A percentile compares a stretch with the other conserved stretches of the same genome.
Evolutionary conservation across 352 stramenopile genomes (phyloP).

Genomic region (Peronosclerospora sorghi): DNA sequence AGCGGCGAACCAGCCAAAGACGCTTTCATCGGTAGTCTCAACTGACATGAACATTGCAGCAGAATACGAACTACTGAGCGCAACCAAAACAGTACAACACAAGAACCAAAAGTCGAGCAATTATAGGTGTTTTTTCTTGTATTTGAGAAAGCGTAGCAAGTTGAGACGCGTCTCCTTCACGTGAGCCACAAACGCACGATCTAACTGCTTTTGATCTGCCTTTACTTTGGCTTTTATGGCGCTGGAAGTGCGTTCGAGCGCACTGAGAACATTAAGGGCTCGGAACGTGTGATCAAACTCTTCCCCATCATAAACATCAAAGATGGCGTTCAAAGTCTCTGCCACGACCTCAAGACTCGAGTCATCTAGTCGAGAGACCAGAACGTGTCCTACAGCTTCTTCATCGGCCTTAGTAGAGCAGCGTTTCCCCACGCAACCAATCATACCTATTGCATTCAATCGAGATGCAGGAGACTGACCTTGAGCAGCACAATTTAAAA

Average conservation of each 20-base stretch:
- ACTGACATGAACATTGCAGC: too few species aligned
- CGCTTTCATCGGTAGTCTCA: too few species aligned
- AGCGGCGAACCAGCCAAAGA: too few species aligned
- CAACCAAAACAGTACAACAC: too few species aligned
- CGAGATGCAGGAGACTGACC: constrained; percentile 54
- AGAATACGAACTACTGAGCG: too few species aligned
- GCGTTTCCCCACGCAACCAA: constrained; percentile 67
- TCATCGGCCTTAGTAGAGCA: constrained; percentile 52
- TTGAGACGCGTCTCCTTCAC: constrained; percentile 83
- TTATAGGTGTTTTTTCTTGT: constrained; percentile 84
- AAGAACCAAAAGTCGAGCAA: too few species aligned
- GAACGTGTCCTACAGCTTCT: constrained; percentile 52
- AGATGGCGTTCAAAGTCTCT: constrained; percentile 79
- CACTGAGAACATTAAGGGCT: constrained; percentile 42
- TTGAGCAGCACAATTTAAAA: constrained; percentile 53
- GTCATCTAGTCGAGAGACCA: constrained; percentile 51
- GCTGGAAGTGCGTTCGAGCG: constrained; percentile 48
- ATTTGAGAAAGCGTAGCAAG: constrained; percentile 85
- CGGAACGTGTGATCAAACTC: constrained; percentile 69
- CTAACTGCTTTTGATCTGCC: constrained; percentile 63
- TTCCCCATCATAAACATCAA: constrained; percentile 79
- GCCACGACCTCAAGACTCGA: constrained; percentile 68
- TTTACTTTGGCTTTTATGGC: constrained; percentile 66
- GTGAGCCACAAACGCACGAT: constrained; percentile 69
- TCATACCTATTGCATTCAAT: constrained; percentile 65